Percentiles rank a stretch among this genome's conserved stretches.
Conservation (phyloP, 2,329 filamentous ascomycete species). For the Ascocoryne sarcoides region DNA sequence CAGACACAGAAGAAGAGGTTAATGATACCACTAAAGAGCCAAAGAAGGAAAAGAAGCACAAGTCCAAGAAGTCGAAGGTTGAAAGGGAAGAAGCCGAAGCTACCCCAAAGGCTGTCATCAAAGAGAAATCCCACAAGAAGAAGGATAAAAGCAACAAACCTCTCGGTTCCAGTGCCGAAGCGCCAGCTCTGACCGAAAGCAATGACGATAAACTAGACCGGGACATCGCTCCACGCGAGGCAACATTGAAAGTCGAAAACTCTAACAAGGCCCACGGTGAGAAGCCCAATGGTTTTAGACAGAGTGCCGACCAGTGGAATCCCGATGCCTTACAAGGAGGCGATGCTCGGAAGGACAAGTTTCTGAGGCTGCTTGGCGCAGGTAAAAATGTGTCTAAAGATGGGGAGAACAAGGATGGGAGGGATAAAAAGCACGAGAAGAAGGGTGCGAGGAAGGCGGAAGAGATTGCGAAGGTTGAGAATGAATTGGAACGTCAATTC, state of each 20-base stretch:
- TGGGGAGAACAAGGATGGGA: not conserved
- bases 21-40: not conserved
- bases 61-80: conserved; percentile 9
- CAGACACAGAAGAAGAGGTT: not conserved
- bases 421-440: conserved; percentile 6
- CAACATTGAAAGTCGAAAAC: conserved; percentile 4
- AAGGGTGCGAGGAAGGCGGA: conserved; percentile 10
- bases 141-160: conserved; percentile 8
- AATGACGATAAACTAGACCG: conserved; percentile 5
- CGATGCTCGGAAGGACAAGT: conserved; percentile 27
- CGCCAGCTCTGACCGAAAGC: conserved; percentile 3
- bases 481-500: conserved; percentile 31
- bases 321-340: conserved; percentile 26
- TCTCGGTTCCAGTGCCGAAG: too few relatives aligned
- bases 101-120: not conserved
- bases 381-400: conserved; percentile 13
- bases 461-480: conserved; percentile 24
- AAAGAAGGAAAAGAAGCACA: conserved; percentile 7
- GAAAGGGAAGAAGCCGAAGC: conserved; percentile 2
- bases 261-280: too few relatives aligned
- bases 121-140: conserved; percentile 6
- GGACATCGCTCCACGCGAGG: conserved; percentile 5
- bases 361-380: conserved; percentile 28
- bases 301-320: conserved; percentile 23
- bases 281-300: not conserved